Evolutionary conservation across 2,329 filamentous ascomycete species (phyloP).

Genomic region (Rugonectria rugulosa): DNA sequence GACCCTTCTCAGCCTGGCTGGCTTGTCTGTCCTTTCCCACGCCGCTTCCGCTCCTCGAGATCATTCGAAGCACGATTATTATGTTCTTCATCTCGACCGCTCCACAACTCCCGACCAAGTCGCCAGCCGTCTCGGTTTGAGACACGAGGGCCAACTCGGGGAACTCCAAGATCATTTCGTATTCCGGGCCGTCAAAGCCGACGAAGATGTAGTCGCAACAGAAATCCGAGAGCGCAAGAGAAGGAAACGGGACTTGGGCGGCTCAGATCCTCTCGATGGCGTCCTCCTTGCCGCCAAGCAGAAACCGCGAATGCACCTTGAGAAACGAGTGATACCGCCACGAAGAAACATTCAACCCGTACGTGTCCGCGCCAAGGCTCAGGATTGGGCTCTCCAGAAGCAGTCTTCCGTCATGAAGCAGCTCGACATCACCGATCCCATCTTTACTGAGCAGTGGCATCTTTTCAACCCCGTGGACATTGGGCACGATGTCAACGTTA

Average conservation of each 20-base stretch:
- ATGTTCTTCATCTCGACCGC: slow-evolving; percentile 83
- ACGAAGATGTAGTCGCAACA: slow-evolving; percentile 65
- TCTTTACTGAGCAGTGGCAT: slow-evolving; percentile 96
- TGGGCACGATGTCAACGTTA: slow-evolving; percentile 97
- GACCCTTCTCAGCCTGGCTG: slow-evolving; percentile 61
- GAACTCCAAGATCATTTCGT: slow-evolving; percentile 83
- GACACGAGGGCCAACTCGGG: slow-evolving; percentile 82
- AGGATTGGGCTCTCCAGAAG: slow-evolving; percentile 58
- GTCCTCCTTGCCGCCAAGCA: slow-evolving; percentile 84
- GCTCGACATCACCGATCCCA: slow-evolving; percentile 85
- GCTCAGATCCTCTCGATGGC: slow-evolving; percentile 70
- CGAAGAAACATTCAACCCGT: slow-evolving; percentile 40
- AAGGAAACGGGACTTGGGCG: slow-evolving; percentile 65
- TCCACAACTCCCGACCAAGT: slow-evolving; percentile 72
- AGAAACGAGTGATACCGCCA: slow-evolving; percentile 59
- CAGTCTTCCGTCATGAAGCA: slow-evolving; percentile 68
- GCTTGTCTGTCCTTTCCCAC: slow-evolving; percentile 58
- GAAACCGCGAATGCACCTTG: slow-evolving; percentile 56
- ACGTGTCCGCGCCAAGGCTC: not conserved
- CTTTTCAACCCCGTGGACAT: slow-evolving; percentile 81
- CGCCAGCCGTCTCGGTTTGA: slow-evolving; percentile 75
- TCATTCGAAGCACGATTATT: slow-evolving; percentile 87
- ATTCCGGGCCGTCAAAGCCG: slow-evolving; percentile 75
- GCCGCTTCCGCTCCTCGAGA: slow-evolving; percentile 67
- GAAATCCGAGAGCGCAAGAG: slow-evolving; percentile 63